Base-by-base conservation (phyloP, 2,329 filamentous ascomycete genomes). In the Penicillium crustosum region DNA sequence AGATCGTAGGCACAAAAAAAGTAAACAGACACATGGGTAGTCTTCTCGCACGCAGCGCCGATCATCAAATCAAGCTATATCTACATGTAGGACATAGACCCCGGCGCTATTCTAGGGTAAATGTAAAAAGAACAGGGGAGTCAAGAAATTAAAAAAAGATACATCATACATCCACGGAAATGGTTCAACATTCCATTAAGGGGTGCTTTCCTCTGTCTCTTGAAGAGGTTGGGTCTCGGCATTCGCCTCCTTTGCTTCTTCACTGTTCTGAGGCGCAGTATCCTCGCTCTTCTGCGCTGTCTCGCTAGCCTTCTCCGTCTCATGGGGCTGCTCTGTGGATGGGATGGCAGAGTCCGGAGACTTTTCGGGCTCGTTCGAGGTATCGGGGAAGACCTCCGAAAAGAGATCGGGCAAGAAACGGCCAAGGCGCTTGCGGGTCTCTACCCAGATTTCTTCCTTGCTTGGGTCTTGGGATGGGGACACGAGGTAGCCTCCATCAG, bases 401-500 rank as follows among this genome's bases (percentile, higher is more conserved):
- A 87, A 84, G 38, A 88, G 72, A 39, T 81, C 78, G 0, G 86
- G 86, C 61, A 87, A 71, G 70, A 88, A 87, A 17, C 84, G 73
- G 52, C 85, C 83, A 47, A 88, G 77, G 33, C 83, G 77, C 64
- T 82, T 83, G 73, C 80, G 82, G 13, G 85, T 88, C 74, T 88
- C 85, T 7, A 72, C 73, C 86, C 86, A 88, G 38, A 87, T 73
- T 64, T 80, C 75, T 61, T 81, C 79, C 61, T 83, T 81, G 61
- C 65, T 70, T n/a, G 73, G 64, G 41, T 82, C 78, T 50, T 81
- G 75, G 8, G 72, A 70, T 4, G 90, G 90, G 1, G 90, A 84
- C 0, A 91, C 87, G 6, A 99, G 83, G 68, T 90, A 93, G 36
- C 90, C 93, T 50, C 89, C 93, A 72, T 88, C 94, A 6, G 90